A percentile compares a stretch with the other conserved stretches of the same genome.
Conservation (phyloP, 352 stramenopile genomes). For the Phytophthora pluvialis region DNA sequence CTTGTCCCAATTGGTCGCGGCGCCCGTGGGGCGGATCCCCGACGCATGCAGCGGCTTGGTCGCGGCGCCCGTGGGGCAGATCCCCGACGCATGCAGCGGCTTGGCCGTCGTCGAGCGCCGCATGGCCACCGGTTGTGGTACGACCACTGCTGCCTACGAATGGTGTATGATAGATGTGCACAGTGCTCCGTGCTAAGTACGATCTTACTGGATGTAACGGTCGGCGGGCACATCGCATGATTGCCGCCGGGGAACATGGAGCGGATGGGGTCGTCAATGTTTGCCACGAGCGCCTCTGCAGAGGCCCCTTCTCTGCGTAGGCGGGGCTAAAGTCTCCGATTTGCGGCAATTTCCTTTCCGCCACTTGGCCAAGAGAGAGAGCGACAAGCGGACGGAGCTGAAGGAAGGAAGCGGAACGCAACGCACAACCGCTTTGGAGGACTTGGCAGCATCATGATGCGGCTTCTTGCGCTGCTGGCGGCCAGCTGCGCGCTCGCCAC, state of each 20-base stretch:
- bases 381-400: conserved; percentile 12
- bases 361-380: conserved; percentile 27
- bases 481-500: conserved; percentile 24
- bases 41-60: conserved; percentile 29
- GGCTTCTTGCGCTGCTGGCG: conserved; percentile 28
- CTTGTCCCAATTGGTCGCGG: conserved; percentile 38
- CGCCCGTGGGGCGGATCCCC: neutral
- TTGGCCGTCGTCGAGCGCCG: conserved; percentile 15
- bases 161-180: no score
- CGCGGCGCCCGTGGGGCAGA: neutral
- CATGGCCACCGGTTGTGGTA: conserved; percentile 29
- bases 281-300: conserved; percentile 15
- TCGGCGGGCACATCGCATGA: conserved; percentile 25
- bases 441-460: conserved; percentile 22
- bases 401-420: conserved; percentile 14
- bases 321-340: conserved; percentile 20
- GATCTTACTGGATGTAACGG: neutral
- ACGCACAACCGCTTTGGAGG: conserved; percentile 30
- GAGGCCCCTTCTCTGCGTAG: conserved; percentile 25
- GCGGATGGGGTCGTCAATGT: conserved; percentile 17
- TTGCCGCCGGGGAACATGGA: conserved; percentile 3
- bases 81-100: conserved; percentile 18
- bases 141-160: neutral
- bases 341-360: conserved; percentile 33
- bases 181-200: conserved; percentile 18